A percentile compares a stretch with the other conserved stretches of the same genome.
Evolutionary conservation across 192 early-diverging fungal genomes (phyloP).

Genomic region (Coemansia sp.): DNA sequence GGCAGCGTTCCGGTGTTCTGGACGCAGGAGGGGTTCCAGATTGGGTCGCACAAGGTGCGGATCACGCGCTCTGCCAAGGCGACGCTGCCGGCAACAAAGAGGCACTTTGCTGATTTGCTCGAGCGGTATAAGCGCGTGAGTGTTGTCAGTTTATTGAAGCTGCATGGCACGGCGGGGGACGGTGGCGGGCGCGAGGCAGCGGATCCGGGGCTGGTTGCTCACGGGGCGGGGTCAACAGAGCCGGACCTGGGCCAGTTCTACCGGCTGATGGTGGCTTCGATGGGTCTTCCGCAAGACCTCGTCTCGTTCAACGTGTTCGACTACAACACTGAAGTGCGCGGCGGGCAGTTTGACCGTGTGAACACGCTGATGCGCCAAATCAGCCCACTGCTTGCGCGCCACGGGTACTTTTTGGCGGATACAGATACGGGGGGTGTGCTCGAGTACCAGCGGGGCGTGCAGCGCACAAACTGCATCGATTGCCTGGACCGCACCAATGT

Average conservation of each 20-base stretch:
- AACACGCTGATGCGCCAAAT: slow-evolving; percentile 54
- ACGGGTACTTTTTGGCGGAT: slow-evolving; percentile 67
- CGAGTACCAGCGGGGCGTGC: slow-evolving; percentile 70
- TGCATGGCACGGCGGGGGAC: slow-evolving; percentile 42
- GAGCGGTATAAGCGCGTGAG: slow-evolving; percentile 68
- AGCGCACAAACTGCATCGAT: slow-evolving; percentile 92
- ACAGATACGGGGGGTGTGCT: slow-evolving; percentile 53
- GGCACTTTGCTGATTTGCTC: slow-evolving; percentile 69
- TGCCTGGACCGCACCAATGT: slow-evolving; percentile 86
- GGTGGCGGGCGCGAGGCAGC: slow-evolving; percentile 6
- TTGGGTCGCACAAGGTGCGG: slow-evolving; percentile 76
- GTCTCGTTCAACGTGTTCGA: slow-evolving; percentile 74
- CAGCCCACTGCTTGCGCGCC: slow-evolving; percentile 48
- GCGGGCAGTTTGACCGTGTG: slow-evolving; percentile 72
- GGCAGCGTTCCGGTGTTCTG: slow-evolving; percentile 93
- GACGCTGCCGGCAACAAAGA: slow-evolving; percentile 72
- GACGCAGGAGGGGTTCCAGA: slow-evolving; percentile 88
- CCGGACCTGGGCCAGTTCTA: slow-evolving; percentile 64
- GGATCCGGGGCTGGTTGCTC: slow-evolving; percentile 4
- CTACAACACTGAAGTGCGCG: slow-evolving; percentile 72
- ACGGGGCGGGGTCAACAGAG: slow-evolving; percentile 50
- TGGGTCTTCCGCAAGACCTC: slow-evolving; percentile 41
- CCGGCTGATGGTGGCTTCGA: slow-evolving; percentile 43
- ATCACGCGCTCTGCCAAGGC: slow-evolving; percentile 76
- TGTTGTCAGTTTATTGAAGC: slow-evolving; percentile 72